Evolutionary conservation across 1,284 basidiomycete genomes (phyloP).

Genomic region (Golubevia sp.): DNA sequence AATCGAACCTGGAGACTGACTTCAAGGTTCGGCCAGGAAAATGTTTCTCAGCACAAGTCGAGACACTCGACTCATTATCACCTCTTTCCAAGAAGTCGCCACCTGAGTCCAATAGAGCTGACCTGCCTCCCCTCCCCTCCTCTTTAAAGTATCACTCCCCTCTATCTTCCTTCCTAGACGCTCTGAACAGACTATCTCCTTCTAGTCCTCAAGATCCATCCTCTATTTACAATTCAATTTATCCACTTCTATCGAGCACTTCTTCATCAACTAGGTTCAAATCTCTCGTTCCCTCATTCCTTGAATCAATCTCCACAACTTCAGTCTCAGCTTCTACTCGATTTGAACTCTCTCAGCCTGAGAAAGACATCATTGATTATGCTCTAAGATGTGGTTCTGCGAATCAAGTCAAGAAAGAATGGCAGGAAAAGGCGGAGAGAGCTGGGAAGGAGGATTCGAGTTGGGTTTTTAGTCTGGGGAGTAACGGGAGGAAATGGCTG

Average conservation of each 20-base stretch:
- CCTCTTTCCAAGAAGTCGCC: too few relatives aligned
- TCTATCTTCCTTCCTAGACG: too few relatives aligned
- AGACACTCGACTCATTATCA: too few relatives aligned
- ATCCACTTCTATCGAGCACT: background rate
- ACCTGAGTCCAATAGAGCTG: too few relatives aligned
- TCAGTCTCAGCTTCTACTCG: background rate
- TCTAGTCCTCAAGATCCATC: too few relatives aligned
- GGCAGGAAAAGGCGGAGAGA: background rate
- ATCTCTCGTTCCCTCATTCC: background rate
- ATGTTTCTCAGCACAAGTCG: too few relatives aligned
- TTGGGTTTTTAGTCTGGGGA: background rate
- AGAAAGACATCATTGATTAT: background rate
- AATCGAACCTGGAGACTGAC: too few relatives aligned
- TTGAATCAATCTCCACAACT: background rate
- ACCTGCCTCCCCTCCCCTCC: too few relatives aligned
- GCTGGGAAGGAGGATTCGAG: background rate
- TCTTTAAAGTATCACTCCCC: too few relatives aligned
- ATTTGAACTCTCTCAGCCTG: background rate
- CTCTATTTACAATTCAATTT: background rate
- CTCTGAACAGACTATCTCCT: too few relatives aligned
- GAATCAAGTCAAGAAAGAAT: background rate
- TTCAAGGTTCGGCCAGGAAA: too few relatives aligned
- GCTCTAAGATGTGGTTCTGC: background rate
- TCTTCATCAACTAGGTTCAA: background rate
- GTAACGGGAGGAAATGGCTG: slow-evolving; percentile 10